Evolutionary conservation across 495 filamentous ascomycete species (phyloP).

Genomic region (Pyronema omphalodes): DNA sequence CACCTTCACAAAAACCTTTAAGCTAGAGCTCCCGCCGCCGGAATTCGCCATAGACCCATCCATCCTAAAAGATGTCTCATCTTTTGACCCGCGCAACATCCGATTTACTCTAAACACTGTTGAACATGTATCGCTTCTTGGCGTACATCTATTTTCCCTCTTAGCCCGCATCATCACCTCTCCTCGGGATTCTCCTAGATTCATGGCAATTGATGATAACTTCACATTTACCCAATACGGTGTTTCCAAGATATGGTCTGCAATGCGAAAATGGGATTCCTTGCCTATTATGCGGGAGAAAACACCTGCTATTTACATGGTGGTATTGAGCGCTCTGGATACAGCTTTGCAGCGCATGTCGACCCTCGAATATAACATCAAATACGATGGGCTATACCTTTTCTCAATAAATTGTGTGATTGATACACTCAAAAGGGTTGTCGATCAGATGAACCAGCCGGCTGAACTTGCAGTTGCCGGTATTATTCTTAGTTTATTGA

Average conservation of each 20-base stretch:
- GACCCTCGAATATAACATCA: conserved; percentile 9
- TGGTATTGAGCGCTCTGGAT: conserved; percentile 14
- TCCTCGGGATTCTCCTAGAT: conserved; percentile 5
- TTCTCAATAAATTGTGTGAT: conserved; percentile 14
- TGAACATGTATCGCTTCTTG: conserved; percentile 16
- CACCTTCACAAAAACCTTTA: conserved; percentile 12
- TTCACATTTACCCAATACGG: conserved; percentile 13
- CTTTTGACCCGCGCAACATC: conserved; percentile 5
- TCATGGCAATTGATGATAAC: conserved; percentile 12
- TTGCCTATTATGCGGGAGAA: conserved; percentile 14
- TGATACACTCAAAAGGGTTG: conserved; percentile 6
- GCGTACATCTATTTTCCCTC: conserved; percentile 15
- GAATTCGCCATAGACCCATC: conserved; percentile 14
- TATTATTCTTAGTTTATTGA: conserved; percentile 14
- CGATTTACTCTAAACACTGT: conserved; percentile 14
- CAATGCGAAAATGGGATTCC: conserved; percentile 16
- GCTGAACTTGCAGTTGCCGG: conserved; percentile 9
- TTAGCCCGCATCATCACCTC: conserved; percentile 11
- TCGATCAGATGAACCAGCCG: conserved; percentile 8
- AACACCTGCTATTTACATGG: conserved; percentile 6
- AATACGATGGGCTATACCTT: conserved; percentile 15
- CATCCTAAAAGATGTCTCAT: background rate
- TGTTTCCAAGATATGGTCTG: conserved; percentile 18
- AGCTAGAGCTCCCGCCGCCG: conserved; percentile 19
- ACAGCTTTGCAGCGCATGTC: background rate